These are phyloP conservation scores for Mycena vitilis DNA, from an alignment of 768 basidiomycete genomes.

Conservation along the genomic window DNA sequence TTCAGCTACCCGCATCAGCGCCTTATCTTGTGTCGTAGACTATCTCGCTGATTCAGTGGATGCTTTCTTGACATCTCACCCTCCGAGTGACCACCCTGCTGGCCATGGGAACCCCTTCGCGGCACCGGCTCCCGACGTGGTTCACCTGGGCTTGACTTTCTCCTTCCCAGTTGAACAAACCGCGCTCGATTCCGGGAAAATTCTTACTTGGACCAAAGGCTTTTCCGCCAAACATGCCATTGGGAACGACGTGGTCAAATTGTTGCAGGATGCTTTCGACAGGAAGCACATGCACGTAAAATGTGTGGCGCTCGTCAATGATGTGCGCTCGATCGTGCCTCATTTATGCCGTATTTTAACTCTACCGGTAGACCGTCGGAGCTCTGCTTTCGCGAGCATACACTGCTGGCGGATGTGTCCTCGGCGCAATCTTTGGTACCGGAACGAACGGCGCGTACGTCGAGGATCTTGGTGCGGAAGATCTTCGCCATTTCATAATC, in stretches of 20 bases:
- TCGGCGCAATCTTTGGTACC: conserved; percentile 96
- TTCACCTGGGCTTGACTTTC: conserved; percentile 91
- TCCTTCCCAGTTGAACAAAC: conserved; percentile 98
- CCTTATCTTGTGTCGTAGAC: conserved; percentile 61
- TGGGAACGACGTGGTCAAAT: conserved; percentile 80
- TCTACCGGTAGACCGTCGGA: conserved; percentile 84
- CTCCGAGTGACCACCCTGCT: conserved; percentile 57
- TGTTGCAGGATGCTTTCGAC: conserved; percentile 87
- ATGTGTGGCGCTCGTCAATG: conserved; percentile 86
- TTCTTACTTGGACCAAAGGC: conserved; percentile 96
- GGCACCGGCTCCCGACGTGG: conserved; percentile 45
- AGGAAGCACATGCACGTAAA: conserved; percentile 84
- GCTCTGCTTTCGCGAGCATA: conserved; percentile 94
- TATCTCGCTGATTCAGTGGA: conserved; percentile 98
- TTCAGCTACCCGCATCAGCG: conserved; percentile 13
- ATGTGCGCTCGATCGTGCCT: conserved; percentile 65
- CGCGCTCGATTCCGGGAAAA: conserved; percentile 88
- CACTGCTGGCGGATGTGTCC: conserved; percentile 89
- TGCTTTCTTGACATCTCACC: conserved; percentile 82
- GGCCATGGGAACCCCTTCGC: conserved; percentile 36
- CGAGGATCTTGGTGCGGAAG: conserved; percentile 71
- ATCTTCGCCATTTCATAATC: not conserved
- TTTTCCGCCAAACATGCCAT: conserved; percentile 84
- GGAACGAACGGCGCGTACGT: conserved; percentile 99
- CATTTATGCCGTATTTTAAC: conserved; percentile 15